These are phyloP conservation scores for Arachis hypogaea DNA, from an alignment of 306 rosid species.

Conservation along the genomic window DNA sequence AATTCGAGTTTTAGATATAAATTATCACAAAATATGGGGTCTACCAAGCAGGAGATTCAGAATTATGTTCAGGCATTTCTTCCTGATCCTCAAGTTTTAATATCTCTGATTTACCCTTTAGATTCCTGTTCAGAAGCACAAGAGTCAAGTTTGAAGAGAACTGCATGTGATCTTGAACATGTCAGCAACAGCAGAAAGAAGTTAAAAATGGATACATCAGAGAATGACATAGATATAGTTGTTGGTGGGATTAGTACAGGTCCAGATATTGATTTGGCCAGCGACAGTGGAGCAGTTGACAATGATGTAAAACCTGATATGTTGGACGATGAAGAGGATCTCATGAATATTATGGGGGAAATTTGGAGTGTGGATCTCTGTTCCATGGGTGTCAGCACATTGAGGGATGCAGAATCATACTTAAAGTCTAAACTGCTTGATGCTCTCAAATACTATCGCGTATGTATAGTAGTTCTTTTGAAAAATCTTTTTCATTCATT, in stretches of 20 bases:
- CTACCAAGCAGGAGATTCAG: constrained; percentile 70
- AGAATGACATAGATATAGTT: constrained; percentile 63
- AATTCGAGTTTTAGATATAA: constrained; percentile 39
- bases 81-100: constrained; percentile 82
- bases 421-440: constrained; percentile 72
- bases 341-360: constrained; percentile 53
- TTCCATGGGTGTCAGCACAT: constrained; percentile 42
- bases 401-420: constrained; percentile 55
- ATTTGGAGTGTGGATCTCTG: constrained; percentile 66
- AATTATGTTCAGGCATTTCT: constrained; percentile 69
- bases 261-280: constrained; percentile 40
- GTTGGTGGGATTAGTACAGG: constrained; percentile 66
- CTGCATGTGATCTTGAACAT: constrained; percentile 45
- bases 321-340: constrained; percentile 50
- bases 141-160: constrained; percentile 57
- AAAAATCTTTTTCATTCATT: constrained; percentile 27
- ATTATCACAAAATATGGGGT: constrained; percentile 33
- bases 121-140: constrained; percentile 53
- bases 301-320: constrained; percentile 39
- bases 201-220: constrained; percentile 50
- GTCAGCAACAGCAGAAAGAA: constrained; percentile 49
- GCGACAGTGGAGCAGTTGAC: constrained; percentile 43
- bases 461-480: constrained; percentile 47
- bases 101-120: constrained; percentile 67
- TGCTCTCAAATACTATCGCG: constrained; percentile 71